Evolutionary conservation across 768 basidiomycete species (phyloP).

Genomic region (Ephemerocybe angulata): DNA sequence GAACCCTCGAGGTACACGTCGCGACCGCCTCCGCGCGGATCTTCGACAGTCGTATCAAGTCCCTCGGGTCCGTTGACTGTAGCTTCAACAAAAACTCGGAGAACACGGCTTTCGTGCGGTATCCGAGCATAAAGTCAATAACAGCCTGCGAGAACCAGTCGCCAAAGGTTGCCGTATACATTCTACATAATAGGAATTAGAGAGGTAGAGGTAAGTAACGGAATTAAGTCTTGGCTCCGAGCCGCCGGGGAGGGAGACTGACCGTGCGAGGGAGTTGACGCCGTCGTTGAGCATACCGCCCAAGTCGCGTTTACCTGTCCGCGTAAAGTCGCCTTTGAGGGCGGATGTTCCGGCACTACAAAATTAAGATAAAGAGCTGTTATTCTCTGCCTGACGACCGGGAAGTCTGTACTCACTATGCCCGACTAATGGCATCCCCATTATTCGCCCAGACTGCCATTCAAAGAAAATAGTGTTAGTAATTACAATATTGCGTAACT

Average conservation of each 20-base stretch:
- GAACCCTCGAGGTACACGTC: conserved; percentile 72
- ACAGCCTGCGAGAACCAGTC: conserved; percentile 98
- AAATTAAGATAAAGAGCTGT: not conserved
- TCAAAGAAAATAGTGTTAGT: too few species aligned
- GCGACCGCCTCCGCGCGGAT: conserved; percentile 92
- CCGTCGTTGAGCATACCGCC: conserved; percentile 93
- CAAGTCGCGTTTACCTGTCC: conserved; percentile 96
- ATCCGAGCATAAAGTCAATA: conserved; percentile 87
- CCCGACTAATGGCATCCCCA: conserved; percentile 89
- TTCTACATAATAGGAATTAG: conserved; percentile 37
- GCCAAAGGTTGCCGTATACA: conserved; percentile 85
- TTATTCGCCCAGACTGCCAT: conserved; percentile 95
- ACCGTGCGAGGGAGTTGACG: conserved; percentile 88
- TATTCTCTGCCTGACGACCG: not conserved
- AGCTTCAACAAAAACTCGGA: conserved; percentile 89
- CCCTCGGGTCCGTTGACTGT: conserved; percentile 87
- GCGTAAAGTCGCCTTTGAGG: conserved; percentile 89
- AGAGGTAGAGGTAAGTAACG: too few species aligned
- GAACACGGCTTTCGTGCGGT: conserved; percentile 84
- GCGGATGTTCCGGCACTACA: conserved; percentile 93
- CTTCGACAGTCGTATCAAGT: conserved; percentile 82
- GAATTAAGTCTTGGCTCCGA: not conserved
- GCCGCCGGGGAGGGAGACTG: conserved; percentile 3
- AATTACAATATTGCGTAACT: not conserved
- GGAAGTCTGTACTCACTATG: conserved; percentile 60